Percentiles rank a stretch among this genome's conserved stretches.
Conservation (phyloP, 139 green algal genomes). For the Pseudopediastrum boryanum region DNA sequence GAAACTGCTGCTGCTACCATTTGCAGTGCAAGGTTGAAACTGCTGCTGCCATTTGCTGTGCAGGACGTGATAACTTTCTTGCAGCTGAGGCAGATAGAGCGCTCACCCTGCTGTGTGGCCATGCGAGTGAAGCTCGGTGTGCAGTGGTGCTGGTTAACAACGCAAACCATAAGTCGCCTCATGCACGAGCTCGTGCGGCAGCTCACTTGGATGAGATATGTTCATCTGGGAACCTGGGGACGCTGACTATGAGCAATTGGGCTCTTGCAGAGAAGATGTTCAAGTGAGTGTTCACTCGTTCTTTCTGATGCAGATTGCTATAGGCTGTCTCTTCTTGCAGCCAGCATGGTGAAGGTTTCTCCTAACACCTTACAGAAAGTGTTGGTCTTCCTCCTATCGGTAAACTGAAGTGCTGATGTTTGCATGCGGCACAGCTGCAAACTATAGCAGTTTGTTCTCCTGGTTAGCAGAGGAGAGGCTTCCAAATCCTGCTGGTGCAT, state of each 20-base stretch:
- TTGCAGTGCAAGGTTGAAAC: background rate
- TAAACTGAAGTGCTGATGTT: no score
- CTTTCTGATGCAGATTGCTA: no score
- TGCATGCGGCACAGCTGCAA: no score
- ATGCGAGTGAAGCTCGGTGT: slow-evolving; percentile 42
- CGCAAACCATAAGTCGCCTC: slow-evolving; percentile 55
- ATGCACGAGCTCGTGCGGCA: slow-evolving; percentile 56
- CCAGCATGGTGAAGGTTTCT: no score
- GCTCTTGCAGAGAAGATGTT: slow-evolving; percentile 50
- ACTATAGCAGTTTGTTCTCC: no score
- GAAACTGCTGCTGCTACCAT: background rate
- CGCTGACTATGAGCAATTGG: slow-evolving; percentile 29
- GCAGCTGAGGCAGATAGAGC: slow-evolving; percentile 70
- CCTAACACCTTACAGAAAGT: no score
- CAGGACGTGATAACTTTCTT: slow-evolving; percentile 84
- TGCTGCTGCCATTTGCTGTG: background rate
- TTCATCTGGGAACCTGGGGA: background rate
- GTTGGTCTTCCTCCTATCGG: no score
- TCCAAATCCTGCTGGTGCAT: no score
- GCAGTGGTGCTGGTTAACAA: slow-evolving; percentile 54
- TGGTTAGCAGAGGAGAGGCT: no score
- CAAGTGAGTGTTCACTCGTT: slow-evolving; percentile 28
- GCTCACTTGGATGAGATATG: slow-evolving; percentile 62
- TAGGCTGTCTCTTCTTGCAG: no score
- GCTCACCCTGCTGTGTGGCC: slow-evolving; percentile 61